These are phyloP conservation scores for Naganishia friedmannii DNA, from an alignment of 768 basidiomycete genomes.

Conservation along the genomic window DNA sequence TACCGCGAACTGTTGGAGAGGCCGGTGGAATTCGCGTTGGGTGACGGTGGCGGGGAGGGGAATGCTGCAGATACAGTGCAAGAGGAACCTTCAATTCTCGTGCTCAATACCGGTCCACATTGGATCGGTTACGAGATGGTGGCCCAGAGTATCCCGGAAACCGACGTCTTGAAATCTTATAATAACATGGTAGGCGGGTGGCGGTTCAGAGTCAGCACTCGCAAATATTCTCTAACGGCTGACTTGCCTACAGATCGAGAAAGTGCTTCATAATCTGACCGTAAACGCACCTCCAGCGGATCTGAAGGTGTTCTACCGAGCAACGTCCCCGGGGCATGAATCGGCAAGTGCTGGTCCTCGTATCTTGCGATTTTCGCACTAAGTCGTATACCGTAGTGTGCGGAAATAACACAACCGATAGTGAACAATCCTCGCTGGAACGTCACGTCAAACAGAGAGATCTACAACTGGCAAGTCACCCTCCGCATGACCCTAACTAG, in stretches of 20 bases:
- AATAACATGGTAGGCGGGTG: conserved; percentile 19
- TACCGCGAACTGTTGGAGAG: conserved; percentile 13
- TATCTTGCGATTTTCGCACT: neutral
- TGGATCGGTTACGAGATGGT: conserved; percentile 21
- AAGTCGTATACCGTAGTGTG: neutral
- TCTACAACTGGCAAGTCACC: conserved; percentile 5
- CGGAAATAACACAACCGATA: neutral
- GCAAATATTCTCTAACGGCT: neutral
- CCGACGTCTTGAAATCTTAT: conserved; percentile 18
- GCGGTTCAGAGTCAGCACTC: neutral
- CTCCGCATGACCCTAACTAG: neutral
- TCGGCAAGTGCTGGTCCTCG: neutral
- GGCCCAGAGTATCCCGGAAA: neutral
- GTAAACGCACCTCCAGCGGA: neutral
- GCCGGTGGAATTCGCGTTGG: neutral
- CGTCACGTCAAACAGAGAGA: neutral
- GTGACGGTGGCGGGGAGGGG: neutral
- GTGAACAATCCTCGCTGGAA: neutral
- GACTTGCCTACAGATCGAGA: conserved; percentile 10
- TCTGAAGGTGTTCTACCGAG: conserved; percentile 16
- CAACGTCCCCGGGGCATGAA: conserved; percentile 20
- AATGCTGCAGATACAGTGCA: neutral
- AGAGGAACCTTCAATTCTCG: conserved; percentile 24
- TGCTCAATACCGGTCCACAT: conserved; percentile 30
- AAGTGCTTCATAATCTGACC: conserved; percentile 7